A percentile compares a stretch with the other conserved stretches of the same genome.
Evolutionary conservation across 108 stramenopile species (phyloP).

Genomic region (Skeletonema costatum): DNA sequence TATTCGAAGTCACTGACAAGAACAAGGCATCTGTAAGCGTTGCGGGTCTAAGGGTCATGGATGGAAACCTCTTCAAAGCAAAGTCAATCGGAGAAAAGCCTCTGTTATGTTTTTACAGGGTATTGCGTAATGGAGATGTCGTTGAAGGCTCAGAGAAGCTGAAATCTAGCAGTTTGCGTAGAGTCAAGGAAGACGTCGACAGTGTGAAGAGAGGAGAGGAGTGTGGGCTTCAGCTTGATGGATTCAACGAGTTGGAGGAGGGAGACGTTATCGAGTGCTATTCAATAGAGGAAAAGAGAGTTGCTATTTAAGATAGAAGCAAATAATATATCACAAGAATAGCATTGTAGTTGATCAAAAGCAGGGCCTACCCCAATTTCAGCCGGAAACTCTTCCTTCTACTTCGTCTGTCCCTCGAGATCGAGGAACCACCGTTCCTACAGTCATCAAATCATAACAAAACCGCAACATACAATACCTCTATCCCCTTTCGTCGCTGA

Average conservation of each 20-base stretch:
- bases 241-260: constrained; percentile 68
- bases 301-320: constrained; percentile 24
- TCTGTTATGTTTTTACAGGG: constrained; percentile 60
- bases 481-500: too few relatives aligned
- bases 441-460: too few relatives aligned
- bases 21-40: constrained; percentile 57
- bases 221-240: constrained; percentile 74
- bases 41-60: constrained; percentile 72
- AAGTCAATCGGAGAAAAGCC: constrained; percentile 34
- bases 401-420: too few relatives aligned
- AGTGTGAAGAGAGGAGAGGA: constrained; percentile 75
- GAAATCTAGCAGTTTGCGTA: constrained; percentile 62
- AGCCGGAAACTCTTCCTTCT: too few relatives aligned
- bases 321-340: too few relatives aligned
- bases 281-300: constrained; percentile 66
- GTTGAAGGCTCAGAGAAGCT: constrained; percentile 57
- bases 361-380: too few relatives aligned
- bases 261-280: constrained; percentile 83
- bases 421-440: too few relatives aligned
- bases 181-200: constrained; percentile 77
- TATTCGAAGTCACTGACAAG: constrained; percentile 66
- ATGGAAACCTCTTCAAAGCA: constrained; percentile 61
- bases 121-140: constrained; percentile 60
- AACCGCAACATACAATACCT: too few relatives aligned
- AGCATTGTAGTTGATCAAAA: too few relatives aligned